Evolutionary conservation across 2,329 filamentous ascomycete species (phyloP).

Genomic region (Neonectria coccinea): DNA sequence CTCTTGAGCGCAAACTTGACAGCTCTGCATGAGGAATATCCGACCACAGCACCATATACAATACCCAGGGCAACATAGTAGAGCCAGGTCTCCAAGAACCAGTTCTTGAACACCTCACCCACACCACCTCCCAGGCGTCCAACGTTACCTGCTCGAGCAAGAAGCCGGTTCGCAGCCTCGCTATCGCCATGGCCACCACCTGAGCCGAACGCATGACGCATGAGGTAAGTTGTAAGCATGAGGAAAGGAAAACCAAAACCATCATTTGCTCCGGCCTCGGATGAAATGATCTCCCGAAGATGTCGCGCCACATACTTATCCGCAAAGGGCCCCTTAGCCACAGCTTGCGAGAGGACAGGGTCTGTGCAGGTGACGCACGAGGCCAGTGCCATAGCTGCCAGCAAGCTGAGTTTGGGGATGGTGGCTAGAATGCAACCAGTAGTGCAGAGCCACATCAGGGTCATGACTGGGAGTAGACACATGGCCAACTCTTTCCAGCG

Average conservation of each 20-base stretch:
- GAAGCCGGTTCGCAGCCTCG: slow-evolving; percentile 16
- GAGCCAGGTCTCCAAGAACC: slow-evolving; percentile 70
- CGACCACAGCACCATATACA: slow-evolving; percentile 64
- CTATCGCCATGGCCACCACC: slow-evolving; percentile 46
- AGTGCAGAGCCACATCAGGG: slow-evolving; percentile 70
- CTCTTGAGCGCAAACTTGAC: slow-evolving; percentile 57
- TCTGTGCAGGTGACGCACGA: slow-evolving; percentile 73
- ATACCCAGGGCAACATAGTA: slow-evolving; percentile 68
- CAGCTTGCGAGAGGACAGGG: slow-evolving; percentile 66
- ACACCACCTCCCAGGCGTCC: slow-evolving; percentile 65
- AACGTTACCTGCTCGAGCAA: slow-evolving; percentile 46
- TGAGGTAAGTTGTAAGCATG: slow-evolving; percentile 67
- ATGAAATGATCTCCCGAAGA: slow-evolving; percentile 71
- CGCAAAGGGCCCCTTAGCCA: slow-evolving; percentile 70
- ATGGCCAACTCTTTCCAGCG: slow-evolving; percentile 66
- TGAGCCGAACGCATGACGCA: slow-evolving; percentile 59
- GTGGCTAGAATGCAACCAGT: slow-evolving; percentile 66
- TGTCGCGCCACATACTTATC: slow-evolving; percentile 70
- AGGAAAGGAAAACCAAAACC: slow-evolving; percentile 73
- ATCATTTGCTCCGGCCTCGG: slow-evolving; percentile 72
- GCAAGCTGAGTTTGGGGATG: slow-evolving; percentile 65
- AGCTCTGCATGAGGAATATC: slow-evolving; percentile 59
- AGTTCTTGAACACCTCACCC: slow-evolving; percentile 65
- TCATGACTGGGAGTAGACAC: slow-evolving; percentile 70
- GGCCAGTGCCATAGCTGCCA: slow-evolving; percentile 68